Percentiles rank a stretch among this genome's conserved stretches.
Conservation (phyloP, 805 yeast genomes). For the Metschnikowia cerradonensis region DNA sequence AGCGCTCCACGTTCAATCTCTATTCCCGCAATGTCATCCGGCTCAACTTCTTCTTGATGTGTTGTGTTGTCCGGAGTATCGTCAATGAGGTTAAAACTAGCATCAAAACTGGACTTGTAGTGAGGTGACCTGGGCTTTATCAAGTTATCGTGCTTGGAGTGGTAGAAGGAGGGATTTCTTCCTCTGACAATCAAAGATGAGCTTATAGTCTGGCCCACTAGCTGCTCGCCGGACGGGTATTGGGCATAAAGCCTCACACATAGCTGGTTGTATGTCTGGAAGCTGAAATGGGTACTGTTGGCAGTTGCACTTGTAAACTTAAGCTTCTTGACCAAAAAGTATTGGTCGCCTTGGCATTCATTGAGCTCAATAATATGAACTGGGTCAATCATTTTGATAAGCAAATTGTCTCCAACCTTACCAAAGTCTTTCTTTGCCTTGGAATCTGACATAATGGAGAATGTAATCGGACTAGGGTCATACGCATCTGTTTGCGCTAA, state of each 20-base stretch:
- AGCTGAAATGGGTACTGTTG: conserved; percentile 44
- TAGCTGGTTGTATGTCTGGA: conserved; percentile 42
- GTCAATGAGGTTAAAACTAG: background rate
- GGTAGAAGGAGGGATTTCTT: conserved; percentile 57
- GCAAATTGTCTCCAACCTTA: conserved; percentile 5
- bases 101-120: conserved; percentile 6
- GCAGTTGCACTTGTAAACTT: conserved; percentile 53
- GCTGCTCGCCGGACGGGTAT: conserved; percentile 6
- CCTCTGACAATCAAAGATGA: conserved; percentile 55
- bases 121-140: conserved; percentile 26
- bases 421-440: conserved; percentile 13
- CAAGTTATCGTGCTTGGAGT: conserved; percentile 47
- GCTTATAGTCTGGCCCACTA: conserved; percentile 9
- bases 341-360: conserved; percentile 20
- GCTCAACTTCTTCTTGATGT: background rate
- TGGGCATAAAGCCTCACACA: conserved; percentile 12
- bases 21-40: background rate
- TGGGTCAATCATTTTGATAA: conserved; percentile 8
- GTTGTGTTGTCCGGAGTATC: background rate
- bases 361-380: conserved; percentile 8
- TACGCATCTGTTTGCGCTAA: conserved; percentile 35
- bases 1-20: background rate
- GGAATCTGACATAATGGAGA: conserved; percentile 20
- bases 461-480: conserved; percentile 9
- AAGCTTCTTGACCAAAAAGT: conserved; percentile 35